These are phyloP conservation scores for Clausena lansium DNA, from an alignment of 345 rosid species.

Conservation along the genomic window DNA sequence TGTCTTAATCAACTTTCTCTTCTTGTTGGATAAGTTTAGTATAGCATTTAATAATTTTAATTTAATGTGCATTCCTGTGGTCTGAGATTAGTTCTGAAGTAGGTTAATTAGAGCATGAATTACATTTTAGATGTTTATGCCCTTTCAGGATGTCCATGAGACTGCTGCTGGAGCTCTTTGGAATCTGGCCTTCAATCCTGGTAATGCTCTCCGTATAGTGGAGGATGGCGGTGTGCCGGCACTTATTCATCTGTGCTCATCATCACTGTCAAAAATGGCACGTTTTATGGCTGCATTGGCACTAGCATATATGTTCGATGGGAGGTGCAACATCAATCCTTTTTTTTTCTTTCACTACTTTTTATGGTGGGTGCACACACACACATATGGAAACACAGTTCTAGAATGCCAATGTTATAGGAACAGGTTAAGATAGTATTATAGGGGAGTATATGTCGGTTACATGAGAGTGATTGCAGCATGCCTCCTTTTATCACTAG, in stretches of 20 bases:
- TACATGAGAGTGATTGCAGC: background rate
- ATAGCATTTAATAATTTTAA: background rate
- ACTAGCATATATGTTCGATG: slow-evolving; percentile 39
- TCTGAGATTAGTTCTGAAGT: background rate
- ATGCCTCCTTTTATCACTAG: background rate
- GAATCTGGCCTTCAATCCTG: slow-evolving; percentile 43
- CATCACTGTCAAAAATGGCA: slow-evolving; percentile 46
- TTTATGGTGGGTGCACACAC: background rate
- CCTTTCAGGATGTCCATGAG: slow-evolving; percentile 47
- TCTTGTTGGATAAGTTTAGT: background rate
- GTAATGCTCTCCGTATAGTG: slow-evolving; percentile 38
- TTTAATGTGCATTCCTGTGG: slow-evolving; percentile 2
- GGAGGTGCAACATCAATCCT: slow-evolving; percentile 23
- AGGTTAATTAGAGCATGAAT: background rate
- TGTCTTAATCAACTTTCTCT: too few species aligned
- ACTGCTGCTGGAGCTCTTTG: slow-evolving; percentile 56
- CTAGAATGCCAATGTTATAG: background rate
- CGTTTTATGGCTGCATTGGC: slow-evolving; percentile 49
- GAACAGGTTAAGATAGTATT: background rate
- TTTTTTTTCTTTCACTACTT: background rate
- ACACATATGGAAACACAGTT: background rate
- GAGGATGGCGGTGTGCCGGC: slow-evolving; percentile 40
- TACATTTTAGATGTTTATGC: background rate
- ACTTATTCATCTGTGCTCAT: slow-evolving; percentile 38
- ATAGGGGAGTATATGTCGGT: background rate